Evolutionary conservation across 495 filamentous ascomycete genomes (phyloP), one percentile per base, ranked within the genome.

Genomic region (Lepidopterella palustris): DNA sequence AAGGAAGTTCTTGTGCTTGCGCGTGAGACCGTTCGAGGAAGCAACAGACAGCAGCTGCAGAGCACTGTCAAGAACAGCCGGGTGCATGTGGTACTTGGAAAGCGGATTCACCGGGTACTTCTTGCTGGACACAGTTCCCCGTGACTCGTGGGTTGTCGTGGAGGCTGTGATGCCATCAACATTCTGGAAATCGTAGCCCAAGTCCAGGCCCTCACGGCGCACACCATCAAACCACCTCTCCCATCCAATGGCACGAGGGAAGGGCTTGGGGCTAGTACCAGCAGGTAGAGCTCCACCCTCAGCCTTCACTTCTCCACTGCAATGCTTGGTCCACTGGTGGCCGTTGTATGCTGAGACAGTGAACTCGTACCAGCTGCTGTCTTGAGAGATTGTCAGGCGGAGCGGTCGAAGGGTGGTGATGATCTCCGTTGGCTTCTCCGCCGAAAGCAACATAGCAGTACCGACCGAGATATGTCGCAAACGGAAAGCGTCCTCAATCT

Each of bases 401-500:
- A 39, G 8, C 32, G 6, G 6, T 39, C 32, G 57, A 4, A 59
- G 24, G 9, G 47, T 2, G 2, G 57, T 53, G 8, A 59, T 28
- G 18, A 59, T 31, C 20, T 59, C 57, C 6, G 15, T 15, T 6
- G 32, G 32, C 32, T 6, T 39, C n/a, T n/a, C 40, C 15, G 25
- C 52, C 2, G 40, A 4, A 4, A 57, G 4, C 4, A 61, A 52
- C 13, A 61, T 4, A 4, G 59, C 59, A 1, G n/a, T 57, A 10
- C 11, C 4, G 15, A 51, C 20, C 8, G 15, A n/a, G 15, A 51
- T 27, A 26, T 51, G 3, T 2, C 39, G 35, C 3, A 61, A 13
- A 2, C 3, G 5, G n/a, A 26, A 56, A 13, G 50, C 28, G 1
- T 49, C 27, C 11, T 57, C 40, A 1, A 40, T 18, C 4, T 15